Percentiles rank a stretch among this genome's conserved stretches.
phyloP scores from a whole-genome alignment of 2,329 filamentous ascomycete genomes.

The Hypocreales sp. region DNA sequence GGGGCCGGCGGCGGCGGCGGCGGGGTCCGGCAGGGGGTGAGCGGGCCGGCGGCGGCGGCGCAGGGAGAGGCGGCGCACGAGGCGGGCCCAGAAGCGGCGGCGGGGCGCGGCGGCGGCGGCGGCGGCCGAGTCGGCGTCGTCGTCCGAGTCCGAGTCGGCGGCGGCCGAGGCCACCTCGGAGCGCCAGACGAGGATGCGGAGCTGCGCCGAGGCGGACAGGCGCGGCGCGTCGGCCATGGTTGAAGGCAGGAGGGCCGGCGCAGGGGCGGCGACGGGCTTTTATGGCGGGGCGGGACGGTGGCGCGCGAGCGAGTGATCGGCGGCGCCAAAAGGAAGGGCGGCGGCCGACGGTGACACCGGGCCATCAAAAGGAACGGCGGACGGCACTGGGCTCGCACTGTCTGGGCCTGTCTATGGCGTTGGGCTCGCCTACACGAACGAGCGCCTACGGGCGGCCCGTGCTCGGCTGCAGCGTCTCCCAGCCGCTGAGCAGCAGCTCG shows the following conservation, averaged over 20 bases:
- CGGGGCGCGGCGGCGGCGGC: conserved; percentile 14
- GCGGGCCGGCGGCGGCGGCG: conserved; percentile 4
- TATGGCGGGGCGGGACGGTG: too few relatives aligned
- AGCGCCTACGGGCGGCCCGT: not conserved
- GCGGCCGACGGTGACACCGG: too few relatives aligned
- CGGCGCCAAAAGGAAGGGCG: too few relatives aligned
- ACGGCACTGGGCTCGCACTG: too few relatives aligned
- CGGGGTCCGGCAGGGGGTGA: conserved; percentile 2
- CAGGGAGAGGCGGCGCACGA: conserved; percentile 8
- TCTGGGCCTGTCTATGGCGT: too few relatives aligned
- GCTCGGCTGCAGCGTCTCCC: conserved; percentile 39
- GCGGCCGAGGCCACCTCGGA: conserved; percentile 26
- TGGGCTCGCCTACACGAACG: not conserved
- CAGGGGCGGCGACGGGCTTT: too few relatives aligned
- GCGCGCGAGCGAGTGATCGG: too few relatives aligned
- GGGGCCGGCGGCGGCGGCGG: conserved; percentile 2
- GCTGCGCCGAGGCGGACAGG: conserved; percentile 18
- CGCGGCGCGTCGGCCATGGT: not conserved
- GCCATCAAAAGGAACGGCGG: too few relatives aligned
- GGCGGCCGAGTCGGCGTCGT: conserved; percentile 13
- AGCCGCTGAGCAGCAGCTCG: conserved; percentile 27
- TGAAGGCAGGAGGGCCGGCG: not conserved
- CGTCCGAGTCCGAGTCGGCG: too few relatives aligned
- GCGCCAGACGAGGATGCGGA: conserved; percentile 33
- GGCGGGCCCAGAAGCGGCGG: conserved; percentile 9